These are phyloP conservation scores for Thelonectria rubi DNA, from an alignment of 2,329 filamentous ascomycete species.

Conservation along the genomic window DNA sequence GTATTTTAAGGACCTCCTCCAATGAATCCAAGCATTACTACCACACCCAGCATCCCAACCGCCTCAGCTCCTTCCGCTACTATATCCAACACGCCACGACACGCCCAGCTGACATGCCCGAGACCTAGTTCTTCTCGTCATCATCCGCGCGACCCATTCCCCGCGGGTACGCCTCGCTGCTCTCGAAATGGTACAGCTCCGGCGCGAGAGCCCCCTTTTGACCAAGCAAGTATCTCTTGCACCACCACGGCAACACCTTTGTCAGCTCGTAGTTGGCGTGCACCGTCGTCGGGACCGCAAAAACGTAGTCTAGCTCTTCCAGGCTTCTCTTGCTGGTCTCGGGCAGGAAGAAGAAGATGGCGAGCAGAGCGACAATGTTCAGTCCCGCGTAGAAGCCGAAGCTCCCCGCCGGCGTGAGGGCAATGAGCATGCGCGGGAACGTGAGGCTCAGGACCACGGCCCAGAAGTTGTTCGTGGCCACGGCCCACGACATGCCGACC, in stretches of 20 bases:
- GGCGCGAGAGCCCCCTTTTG: neutral
- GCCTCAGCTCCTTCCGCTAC: no score
- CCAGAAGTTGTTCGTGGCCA: constrained; percentile 65
- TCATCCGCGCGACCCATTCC: neutral
- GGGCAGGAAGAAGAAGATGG: constrained; percentile 60
- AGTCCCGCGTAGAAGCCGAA: constrained; percentile 58
- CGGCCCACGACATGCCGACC: constrained; percentile 68
- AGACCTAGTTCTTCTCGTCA: neutral
- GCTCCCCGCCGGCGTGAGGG: constrained; percentile 45
- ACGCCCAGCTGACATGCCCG: no score
- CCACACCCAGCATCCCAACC: no score
- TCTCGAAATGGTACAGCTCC: neutral
- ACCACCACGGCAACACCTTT: constrained; percentile 50
- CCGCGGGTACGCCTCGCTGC: neutral
- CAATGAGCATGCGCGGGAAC: constrained; percentile 55
- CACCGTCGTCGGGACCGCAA: constrained; percentile 51
- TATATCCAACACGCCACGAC: no score
- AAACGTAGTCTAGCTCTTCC: constrained; percentile 61
- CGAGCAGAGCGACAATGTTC: constrained; percentile 55
- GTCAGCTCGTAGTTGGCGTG: constrained; percentile 52
- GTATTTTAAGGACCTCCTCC: no score
- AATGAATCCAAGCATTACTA: no score
- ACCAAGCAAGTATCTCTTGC: constrained; percentile 41
- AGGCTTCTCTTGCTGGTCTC: constrained; percentile 62
- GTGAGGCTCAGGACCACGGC: constrained; percentile 57